A percentile compares a stretch with the other conserved stretches of the same genome.
These are phyloP conservation scores for Sclerotinia spermophila DNA, from an alignment of 2,329 filamentous ascomycete genomes.

Conservation along the genomic window DNA sequence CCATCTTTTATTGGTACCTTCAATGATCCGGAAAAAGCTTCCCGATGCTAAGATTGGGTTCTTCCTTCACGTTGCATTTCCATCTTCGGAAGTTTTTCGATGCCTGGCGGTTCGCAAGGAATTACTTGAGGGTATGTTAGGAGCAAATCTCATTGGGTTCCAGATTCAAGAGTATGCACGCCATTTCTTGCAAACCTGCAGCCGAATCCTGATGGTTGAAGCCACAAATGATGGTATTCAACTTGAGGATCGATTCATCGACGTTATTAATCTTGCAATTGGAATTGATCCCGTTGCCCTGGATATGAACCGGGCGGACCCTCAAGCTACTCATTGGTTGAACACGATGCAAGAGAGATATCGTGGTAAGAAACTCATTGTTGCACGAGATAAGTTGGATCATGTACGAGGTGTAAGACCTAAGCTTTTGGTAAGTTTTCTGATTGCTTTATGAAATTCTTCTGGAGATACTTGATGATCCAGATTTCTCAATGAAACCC, in stretches of 20 bases:
- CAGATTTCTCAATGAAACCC: not conserved
- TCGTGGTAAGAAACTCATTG: slow-evolving; percentile 83
- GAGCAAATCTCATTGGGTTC: slow-evolving; percentile 88
- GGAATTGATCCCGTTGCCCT: slow-evolving; percentile 84
- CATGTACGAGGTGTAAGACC: slow-evolving; percentile 88
- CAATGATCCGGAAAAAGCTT: slow-evolving; percentile 83
- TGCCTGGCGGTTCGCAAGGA: slow-evolving; percentile 84
- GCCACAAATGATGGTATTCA: slow-evolving; percentile 85
- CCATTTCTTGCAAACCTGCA: slow-evolving; percentile 95
- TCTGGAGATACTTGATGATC: not conserved
- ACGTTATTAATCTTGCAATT: slow-evolving; percentile 80
- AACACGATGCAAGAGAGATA: slow-evolving; percentile 78
- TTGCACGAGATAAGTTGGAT: slow-evolving; percentile 91
- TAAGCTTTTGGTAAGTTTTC: slow-evolving; percentile 62
- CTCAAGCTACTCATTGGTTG: slow-evolving; percentile 75
- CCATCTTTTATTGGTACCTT: slow-evolving; percentile 82
- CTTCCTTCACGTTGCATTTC: slow-evolving; percentile 92
- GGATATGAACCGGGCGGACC: slow-evolving; percentile 64
- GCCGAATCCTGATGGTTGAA: slow-evolving; percentile 83
- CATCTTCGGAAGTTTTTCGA: slow-evolving; percentile 92
- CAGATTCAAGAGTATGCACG: slow-evolving; percentile 90
- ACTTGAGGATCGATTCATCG: slow-evolving; percentile 88
- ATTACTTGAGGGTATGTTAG: slow-evolving; percentile 86
- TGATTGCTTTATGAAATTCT: not conserved
- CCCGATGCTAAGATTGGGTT: slow-evolving; percentile 95